These are phyloP conservation scores for Pestalotiopsis sp. DNA, from an alignment of 2,329 filamentous ascomycete genomes.

Conservation along the genomic window DNA sequence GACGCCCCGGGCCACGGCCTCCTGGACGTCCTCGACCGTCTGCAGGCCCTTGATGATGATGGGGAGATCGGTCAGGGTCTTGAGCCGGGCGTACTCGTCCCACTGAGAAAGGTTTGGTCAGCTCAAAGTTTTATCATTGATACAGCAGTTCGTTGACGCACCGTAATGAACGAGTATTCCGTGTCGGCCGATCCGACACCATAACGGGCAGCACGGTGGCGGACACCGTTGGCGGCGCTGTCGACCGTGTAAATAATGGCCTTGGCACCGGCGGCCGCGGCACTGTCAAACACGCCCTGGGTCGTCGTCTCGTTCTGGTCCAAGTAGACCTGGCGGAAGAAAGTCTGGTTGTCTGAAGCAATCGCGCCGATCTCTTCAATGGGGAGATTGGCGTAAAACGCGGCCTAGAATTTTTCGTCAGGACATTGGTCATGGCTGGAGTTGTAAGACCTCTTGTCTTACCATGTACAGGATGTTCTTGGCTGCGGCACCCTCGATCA, in stretches of 20 bases:
- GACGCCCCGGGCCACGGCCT: conserved; percentile 28
- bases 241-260: conserved; percentile 24
- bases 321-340: conserved; percentile 32
- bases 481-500: conserved; percentile 50
- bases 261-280: conserved; percentile 19
- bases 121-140: neutral
- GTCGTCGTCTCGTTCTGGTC: conserved; percentile 18
- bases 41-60: conserved; percentile 37
- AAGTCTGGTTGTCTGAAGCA: conserved; percentile 27
- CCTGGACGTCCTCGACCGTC: conserved; percentile 34
- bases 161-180: conserved; percentile 1
- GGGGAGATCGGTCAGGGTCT: conserved; percentile 26
- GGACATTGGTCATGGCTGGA: too few species aligned
- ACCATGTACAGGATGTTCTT: conserved; percentile 54
- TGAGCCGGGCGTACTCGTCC: conserved; percentile 28
- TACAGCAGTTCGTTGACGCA: neutral
- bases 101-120: conserved; percentile 17
- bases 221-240: conserved; percentile 15
- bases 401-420: conserved; percentile 25
- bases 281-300: conserved; percentile 15
- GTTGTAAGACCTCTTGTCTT: neutral
- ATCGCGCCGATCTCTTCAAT: conserved; percentile 41
- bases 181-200: conserved; percentile 14
- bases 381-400: conserved; percentile 33
- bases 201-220: conserved; percentile 16